Base-by-base conservation (phyloP, 2,329 filamentous ascomycete genomes). In the Acrocalymma vagum region DNA sequence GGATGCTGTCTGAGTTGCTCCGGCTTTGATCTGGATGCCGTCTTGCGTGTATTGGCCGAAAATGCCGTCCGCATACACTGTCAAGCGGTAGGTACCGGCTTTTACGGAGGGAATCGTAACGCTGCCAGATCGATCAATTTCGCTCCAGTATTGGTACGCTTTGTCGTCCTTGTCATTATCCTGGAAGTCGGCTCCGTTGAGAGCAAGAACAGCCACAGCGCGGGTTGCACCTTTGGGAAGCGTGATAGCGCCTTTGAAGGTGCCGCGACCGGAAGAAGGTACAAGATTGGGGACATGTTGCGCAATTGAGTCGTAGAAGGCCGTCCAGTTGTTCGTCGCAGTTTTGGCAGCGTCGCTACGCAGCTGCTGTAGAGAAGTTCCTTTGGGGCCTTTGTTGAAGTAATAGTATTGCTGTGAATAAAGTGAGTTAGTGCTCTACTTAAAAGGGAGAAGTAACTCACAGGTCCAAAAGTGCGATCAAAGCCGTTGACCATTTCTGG, bases 401-500 rank as follows among this genome's bases (percentile, higher is more conserved):
- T 84, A 74, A 55, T 79, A 86, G 55, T 78, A 85, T 60, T 81
- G 78, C 5, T 53, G 17, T 16, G 8, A 30, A 6, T 36, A 64
- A 65, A 60, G 79, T 78, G 10, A 51, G 43, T 29, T 33, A 8
- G n/a, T 6, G 21, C 3, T 23, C 18, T 14, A 2, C 9, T 3
- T 9, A 15, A 9, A 8, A 28, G 16, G 17, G 18, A 11, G 17
- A 5, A 29, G 14, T 3, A 18, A 38, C 48, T 31, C 33, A 52
- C 48, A 18, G 83, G 83, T 2, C 84, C 84, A 55, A 85, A 85
- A 0, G 83, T 86, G 3, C 83, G 75, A 53, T 86, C 83, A 48
- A 85, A 85, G 1, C 83, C 83, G 46, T 82, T 63, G 1, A 80
- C 84, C 52, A 86, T 85, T 51, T 85, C 84, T 5, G 83, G 82